Evolutionary conservation across 495 filamentous ascomycete species (phyloP).

Genomic region (Lasiosphaeris hirsuta): DNA sequence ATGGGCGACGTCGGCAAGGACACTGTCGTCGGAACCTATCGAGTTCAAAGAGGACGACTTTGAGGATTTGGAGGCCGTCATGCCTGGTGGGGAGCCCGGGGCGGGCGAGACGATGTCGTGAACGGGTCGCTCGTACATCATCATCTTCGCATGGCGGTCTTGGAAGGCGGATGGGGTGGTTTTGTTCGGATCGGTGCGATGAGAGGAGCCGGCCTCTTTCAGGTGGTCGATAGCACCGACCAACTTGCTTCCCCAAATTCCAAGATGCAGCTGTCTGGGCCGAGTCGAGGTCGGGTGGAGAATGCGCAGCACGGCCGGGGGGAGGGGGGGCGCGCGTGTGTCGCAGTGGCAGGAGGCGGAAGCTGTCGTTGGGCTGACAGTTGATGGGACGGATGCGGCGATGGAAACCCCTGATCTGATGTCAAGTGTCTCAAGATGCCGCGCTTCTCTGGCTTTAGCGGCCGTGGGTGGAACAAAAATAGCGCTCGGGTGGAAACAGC

Average conservation of each 20-base stretch:
- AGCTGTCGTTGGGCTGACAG: conserved; percentile 14
- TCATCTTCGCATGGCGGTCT: conserved; percentile 46
- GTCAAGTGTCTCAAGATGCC: conserved; percentile 28
- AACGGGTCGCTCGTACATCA: conserved; percentile 49
- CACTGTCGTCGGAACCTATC: conserved; percentile 63
- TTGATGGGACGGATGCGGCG: conserved; percentile 18
- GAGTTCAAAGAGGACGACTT: conserved; percentile 88
- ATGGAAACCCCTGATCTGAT: conserved; percentile 23
- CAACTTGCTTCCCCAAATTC: not conserved
- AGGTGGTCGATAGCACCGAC: not conserved
- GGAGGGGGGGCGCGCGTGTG: conserved; percentile 4
- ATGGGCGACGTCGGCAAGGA: conserved; percentile 67
- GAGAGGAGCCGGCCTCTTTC: conserved; percentile 16
- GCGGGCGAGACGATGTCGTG: conserved; percentile 45
- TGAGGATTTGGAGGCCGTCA: conserved; percentile 82
- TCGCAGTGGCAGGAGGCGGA: conserved; percentile 5
- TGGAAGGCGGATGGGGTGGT: not conserved
- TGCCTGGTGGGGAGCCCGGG: conserved; percentile 77
- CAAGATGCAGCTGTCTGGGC: not conserved
- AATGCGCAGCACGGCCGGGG: not conserved
- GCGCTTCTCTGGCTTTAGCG: conserved; percentile 9
- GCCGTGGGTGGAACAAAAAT: conserved; percentile 11
- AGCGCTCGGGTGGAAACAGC: not conserved
- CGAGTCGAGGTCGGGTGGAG: conserved; percentile 1
- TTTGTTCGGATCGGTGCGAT: not conserved